Base-by-base conservation (phyloP, 495 filamentous ascomycete genomes). In the Daldinia caldariorum region DNA sequence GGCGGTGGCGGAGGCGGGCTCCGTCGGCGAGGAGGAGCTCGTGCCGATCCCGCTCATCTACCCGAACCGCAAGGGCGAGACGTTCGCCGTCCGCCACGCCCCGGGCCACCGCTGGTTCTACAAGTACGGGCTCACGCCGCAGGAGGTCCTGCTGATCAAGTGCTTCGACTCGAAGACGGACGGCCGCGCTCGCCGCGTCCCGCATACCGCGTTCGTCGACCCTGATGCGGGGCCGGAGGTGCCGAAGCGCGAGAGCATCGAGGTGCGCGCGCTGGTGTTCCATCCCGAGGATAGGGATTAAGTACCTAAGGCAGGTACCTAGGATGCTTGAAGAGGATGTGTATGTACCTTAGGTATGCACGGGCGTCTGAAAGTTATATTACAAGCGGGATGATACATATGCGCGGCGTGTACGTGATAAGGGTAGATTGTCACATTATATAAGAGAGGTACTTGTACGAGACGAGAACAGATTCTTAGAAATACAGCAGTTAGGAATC, bases 51-150 rank as follows among this genome's bases (percentile, higher is more conserved):
- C 89, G 64, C 89, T 94, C 56, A 85, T 93, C 60, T 94, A 94
- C 78, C 90, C 92, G 3, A 77, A 89, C 57, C 86, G 89, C 6
- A 87, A 80, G 29, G 92, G 93, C 9, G 91, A 92, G 83, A 94
- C 91, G 2, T 88, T 88, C 49, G 83, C 80, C 0, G 91, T 96
- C 34, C 81, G 82, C 63, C 84, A 85, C 37, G 85, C 86, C 61
- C 70, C 79, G 10, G 69, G 59, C 0, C 88, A 92, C 78, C 79
- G 83, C 71, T 97, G 92, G 92, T 88, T 87, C 75, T 97, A 95
- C 78, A 91, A 91, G 87, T 89, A 86, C 55, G 90, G 88, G 1
- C 84, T 90, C 72, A 81, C 82, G 20, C 87, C 89, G 5, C 79
- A 87, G 54, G 79, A 90, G 79, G 87, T 89, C 10, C 80, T 86